Evolutionary conservation across 106 monocot species (phyloP), one percentile per base, ranked within the genome.

Genomic region (Allium cepa): DNA sequence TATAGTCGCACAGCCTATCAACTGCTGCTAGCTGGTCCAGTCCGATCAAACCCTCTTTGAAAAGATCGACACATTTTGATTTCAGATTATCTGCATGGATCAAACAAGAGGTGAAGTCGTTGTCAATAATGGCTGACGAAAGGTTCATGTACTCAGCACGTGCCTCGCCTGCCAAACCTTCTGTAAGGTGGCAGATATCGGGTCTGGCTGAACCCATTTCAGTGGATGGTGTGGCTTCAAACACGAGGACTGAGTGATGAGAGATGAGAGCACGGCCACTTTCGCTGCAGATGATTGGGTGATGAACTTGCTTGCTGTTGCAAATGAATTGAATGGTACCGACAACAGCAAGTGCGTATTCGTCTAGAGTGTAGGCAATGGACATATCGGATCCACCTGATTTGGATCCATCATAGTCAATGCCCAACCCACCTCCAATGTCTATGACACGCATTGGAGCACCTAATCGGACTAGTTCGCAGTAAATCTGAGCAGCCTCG

Each of bases 1-100:
- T 83, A 50, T 92, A 59, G 14, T 97, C 97, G 71, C 82, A 97
- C 50, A 97, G 75, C 7, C 67, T 69, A 45, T 97, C 97, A 1
- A 89, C 97, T 0, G 92, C 92, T 11, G 92, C 86, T 8, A 97
- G 84, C 69, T 89, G 97, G 61, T 97, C 97, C 8, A 97, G 84
- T 1, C 82, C 80, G 12, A 97, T 79, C 47, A 76, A 10, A 4
- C 97, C 97, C 16, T 89, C 92, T 74, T 92, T 97, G 77, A 97
- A 97, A 69, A 82, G 82, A 3, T 92, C 92, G 2, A 76, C 69
- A 18, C 84, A 92, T 5, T 71, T 76, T 50, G 67, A 59, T 77
- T 97, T 97, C 67, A 97, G 82, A 80, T 87, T 84, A 16, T 92
- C 92, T 3, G 72, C 71, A 48, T 75, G 86, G 4, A 75, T 10